Conservation (phyloP, 441 rosid genomes). For the Adansonia rubrostipa region DNA sequence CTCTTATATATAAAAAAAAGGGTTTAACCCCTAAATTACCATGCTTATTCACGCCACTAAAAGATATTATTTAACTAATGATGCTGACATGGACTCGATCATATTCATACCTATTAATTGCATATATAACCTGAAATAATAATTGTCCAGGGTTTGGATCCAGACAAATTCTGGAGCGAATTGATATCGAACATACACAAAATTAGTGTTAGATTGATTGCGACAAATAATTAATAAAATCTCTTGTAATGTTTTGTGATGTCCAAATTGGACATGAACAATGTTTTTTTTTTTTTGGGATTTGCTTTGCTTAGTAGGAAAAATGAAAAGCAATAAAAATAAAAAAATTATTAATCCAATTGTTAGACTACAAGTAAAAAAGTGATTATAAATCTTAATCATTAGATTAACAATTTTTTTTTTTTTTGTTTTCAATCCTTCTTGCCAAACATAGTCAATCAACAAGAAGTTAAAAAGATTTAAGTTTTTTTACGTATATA, state of each 20-base stretch:
- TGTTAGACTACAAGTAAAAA: too few relatives aligned
- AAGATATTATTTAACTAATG: background rate
- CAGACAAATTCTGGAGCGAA: background rate
- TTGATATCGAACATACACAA: background rate
- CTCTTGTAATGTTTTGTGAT: too few relatives aligned
- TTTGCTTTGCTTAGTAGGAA: background rate
- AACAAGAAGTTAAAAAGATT: background rate
- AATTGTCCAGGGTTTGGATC: background rate
- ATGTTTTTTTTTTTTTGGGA: too few relatives aligned
- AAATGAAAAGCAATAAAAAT: too few relatives aligned
- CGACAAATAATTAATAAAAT: background rate
- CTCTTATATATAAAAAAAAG: background rate
- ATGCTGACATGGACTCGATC: conserved; percentile 28
- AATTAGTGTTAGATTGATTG: background rate
- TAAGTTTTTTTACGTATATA: background rate
- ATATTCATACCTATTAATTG: background rate
- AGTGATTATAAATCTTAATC: too few relatives aligned
- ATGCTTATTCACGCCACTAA: conserved; percentile 43
- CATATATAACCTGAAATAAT: too few relatives aligned
- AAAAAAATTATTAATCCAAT: too few relatives aligned
- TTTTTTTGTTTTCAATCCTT: too few relatives aligned
- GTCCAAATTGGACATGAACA: too few relatives aligned
- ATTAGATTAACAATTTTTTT: too few relatives aligned
- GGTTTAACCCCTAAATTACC: background rate
- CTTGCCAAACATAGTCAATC: too few relatives aligned